Percentiles rank a stretch among this genome's conserved stretches.
Evolutionary conservation across 2,329 filamentous ascomycete species (phyloP).

Genomic region (Epichloe uncinata): DNA sequence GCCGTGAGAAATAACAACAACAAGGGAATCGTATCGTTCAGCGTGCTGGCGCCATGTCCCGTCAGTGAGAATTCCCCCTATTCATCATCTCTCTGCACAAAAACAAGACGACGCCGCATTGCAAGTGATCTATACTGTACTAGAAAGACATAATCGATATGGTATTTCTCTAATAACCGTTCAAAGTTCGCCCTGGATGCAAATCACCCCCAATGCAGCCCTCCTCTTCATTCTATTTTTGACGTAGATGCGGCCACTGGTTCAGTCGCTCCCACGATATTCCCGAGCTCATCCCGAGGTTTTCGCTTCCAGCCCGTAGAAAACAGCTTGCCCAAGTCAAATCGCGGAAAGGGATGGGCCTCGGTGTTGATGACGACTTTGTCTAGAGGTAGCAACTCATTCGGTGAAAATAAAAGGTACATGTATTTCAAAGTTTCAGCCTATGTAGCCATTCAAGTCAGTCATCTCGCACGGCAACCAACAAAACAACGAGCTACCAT

Average conservation of each 20-base stretch:
- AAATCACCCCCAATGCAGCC: not conserved
- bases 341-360: slow-evolving; percentile 79
- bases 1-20: too few species aligned
- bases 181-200: not conserved
- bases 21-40: too few species aligned
- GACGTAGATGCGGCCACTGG: not conserved
- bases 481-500: not conserved
- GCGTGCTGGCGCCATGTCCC: too few species aligned
- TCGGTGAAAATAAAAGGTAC: slow-evolving; percentile 81
- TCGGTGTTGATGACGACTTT: slow-evolving; percentile 92
- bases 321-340: slow-evolving; percentile 66
- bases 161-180: not conserved
- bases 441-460: slow-evolving; percentile 25
- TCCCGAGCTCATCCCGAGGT: slow-evolving; percentile 36
- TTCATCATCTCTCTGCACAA: too few species aligned
- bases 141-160: not conserved
- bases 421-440: slow-evolving; percentile 97
- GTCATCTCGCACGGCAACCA: not conserved
- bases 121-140: too few species aligned
- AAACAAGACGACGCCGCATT: too few species aligned
- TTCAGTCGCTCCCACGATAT: slow-evolving; percentile 16
- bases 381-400: slow-evolving; percentile 71
- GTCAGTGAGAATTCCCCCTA: too few species aligned
- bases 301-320: slow-evolving; percentile 71
- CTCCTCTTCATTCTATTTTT: not conserved